A percentile compares a stretch with the other conserved stretches of the same genome.
phyloP scores from a whole-genome alignment of 2,329 filamentous ascomycete genomes.

The Calycina marina region DNA sequence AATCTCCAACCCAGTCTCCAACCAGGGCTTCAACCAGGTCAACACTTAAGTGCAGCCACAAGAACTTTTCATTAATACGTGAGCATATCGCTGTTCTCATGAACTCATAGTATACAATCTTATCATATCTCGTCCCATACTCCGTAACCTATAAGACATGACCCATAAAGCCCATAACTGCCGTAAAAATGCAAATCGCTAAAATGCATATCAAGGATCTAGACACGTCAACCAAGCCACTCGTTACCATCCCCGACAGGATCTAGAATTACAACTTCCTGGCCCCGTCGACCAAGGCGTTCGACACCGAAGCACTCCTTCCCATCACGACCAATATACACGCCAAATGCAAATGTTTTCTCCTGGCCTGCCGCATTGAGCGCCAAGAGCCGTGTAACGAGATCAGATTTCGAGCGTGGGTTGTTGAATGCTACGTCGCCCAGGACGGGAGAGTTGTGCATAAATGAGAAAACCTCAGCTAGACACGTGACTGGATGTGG shows the following conservation, averaged over 20 bases:
- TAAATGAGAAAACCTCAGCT: slow-evolving; percentile 64
- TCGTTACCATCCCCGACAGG: too few species aligned
- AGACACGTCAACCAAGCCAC: neutral
- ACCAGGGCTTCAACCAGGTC: too few species aligned
- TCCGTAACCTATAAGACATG: neutral
- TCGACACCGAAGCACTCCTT: slow-evolving; percentile 20
- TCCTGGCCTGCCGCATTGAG: slow-evolving; percentile 8
- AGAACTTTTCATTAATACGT: too few species aligned
- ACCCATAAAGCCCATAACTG: neutral
- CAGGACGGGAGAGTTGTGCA: slow-evolving; percentile 57
- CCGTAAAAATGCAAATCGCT: neutral
- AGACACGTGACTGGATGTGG: slow-evolving; percentile 61
- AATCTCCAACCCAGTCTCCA: too few species aligned
- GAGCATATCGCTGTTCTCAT: too few species aligned
- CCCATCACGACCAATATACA: slow-evolving; percentile 15
- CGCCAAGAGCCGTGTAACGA: slow-evolving; percentile 47
- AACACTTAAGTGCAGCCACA: too few species aligned
- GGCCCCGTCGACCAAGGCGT: slow-evolving; percentile 11
- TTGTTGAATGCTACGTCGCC: slow-evolving; percentile 60
- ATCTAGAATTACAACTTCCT: neutral
- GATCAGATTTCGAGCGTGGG: slow-evolving; percentile 49
- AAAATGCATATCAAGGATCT: too few species aligned
- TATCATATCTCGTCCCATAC: too few species aligned
- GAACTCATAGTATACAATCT: too few species aligned
- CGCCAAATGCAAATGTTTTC: slow-evolving; percentile 17